Conservation (phyloP, 805 yeast genomes). For the Candida tibetensis region DNA sequence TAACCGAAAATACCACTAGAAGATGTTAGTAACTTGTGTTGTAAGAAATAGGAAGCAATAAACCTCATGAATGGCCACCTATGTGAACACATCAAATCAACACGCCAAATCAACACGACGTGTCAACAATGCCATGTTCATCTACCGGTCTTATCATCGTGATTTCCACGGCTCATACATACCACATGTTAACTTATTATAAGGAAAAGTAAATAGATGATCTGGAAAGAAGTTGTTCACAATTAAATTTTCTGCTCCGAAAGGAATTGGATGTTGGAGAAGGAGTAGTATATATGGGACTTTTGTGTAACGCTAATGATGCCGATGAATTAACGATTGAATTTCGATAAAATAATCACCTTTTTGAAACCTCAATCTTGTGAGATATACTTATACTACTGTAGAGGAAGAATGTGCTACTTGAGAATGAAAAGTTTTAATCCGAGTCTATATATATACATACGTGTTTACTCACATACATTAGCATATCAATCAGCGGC, state of each 20-base stretch:
- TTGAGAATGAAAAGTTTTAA: too few species aligned
- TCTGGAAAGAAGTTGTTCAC: not conserved
- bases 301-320: not conserved
- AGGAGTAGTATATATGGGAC: not conserved
- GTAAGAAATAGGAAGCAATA: too few species aligned
- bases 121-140: not conserved
- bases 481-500: not conserved
- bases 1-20: conserved; percentile 95
- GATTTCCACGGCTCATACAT: not conserved
- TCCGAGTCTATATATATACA: not conserved
- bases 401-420: too few species aligned
- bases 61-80: too few species aligned
- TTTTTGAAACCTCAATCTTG: too few species aligned
- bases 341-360: too few species aligned
- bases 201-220: not conserved
- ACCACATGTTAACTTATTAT: conserved; percentile 3
- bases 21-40: conserved; percentile 9
- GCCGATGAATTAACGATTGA: too few species aligned
- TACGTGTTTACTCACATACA: not conserved
- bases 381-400: too few species aligned
- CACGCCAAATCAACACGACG: too few species aligned
- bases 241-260: not conserved
- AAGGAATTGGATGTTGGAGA: not conserved
- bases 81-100: too few species aligned
- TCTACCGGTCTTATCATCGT: not conserved